Conservation (phyloP, 2,329 filamentous ascomycete species). For the Pleurostoma richardsiae region DNA sequence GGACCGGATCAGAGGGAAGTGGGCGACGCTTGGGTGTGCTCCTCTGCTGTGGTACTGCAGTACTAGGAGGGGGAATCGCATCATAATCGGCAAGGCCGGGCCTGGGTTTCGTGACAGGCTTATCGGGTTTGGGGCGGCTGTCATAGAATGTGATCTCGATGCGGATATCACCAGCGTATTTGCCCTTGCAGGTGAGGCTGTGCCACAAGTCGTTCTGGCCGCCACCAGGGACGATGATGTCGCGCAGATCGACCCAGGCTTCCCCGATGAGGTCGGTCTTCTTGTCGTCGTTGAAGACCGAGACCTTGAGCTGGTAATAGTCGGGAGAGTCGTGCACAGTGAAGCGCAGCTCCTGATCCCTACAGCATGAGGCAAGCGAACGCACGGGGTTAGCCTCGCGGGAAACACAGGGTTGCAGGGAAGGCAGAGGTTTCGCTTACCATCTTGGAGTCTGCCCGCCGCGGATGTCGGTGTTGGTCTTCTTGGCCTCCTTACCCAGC, state of each 20-base stretch:
- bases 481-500: conserved; percentile 94
- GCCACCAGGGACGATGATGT: conserved; percentile 77
- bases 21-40: conserved; percentile 76
- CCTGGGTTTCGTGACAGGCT: conserved; percentile 53
- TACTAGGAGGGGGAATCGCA: conserved; percentile 2
- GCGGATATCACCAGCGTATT: conserved; percentile 92
- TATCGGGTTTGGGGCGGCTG: conserved; percentile 74
- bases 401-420: conserved; percentile 1
- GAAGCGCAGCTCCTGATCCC: conserved; percentile 97
- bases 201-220: conserved; percentile 97
- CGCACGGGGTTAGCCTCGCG: conserved; percentile 6
- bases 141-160: conserved; percentile 98
- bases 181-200: conserved; percentile 77
- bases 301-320: conserved; percentile 93
- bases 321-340: conserved; percentile 94
- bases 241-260: conserved; percentile 78
- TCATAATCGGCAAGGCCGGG: conserved; percentile 27
- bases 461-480: conserved; percentile 88
- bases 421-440: conserved; percentile 44
- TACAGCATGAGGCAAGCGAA: conserved; percentile 29
- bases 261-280: conserved; percentile 96
- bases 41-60: conserved; percentile 34
- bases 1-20: conserved; percentile 72
- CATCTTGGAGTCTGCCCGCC: conserved; percentile 95
- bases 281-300: conserved; percentile 97